Evolutionary conservation across 495 filamentous ascomycete genomes (phyloP), one percentile per base, ranked within the genome.

Genomic region (Xylaria sp.): DNA sequence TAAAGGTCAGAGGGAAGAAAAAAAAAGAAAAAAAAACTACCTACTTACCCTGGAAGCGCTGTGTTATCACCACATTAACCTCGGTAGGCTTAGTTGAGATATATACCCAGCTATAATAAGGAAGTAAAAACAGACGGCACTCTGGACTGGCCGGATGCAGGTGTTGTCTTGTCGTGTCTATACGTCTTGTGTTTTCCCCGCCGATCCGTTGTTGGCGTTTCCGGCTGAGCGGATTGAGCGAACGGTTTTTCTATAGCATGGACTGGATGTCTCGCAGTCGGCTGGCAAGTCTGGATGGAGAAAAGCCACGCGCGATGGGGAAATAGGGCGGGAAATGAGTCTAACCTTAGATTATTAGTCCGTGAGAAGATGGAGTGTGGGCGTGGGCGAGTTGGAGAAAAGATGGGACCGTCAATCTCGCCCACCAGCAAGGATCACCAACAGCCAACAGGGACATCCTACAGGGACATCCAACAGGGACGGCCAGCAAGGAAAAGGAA

Each of bases 371-470:
- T 24, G 35, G 37, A 6, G 59, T 24, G 48, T 44, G 35, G 44
- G 24, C 11, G 37, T 57, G 50, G 44, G 24, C 11, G 37, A 68
- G 40, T 68, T 68, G 66, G 66, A 68, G 66, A 68, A 68, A 68
- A 68, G 52, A 61, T 68, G 66, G 66, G 53, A 31, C 52, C 43
- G 37, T 40, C 52, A 68, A 61, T 61, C 53, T 58, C 41, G 37
- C 53, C 66, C 53, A 61, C 66, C 52, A 68, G n/a, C 64, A 67
- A 55, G 63, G 48, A 41, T 33, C 40, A n/a, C 43, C 62, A 65
- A 41, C 55, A 29, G 15, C 2, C n/a, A 53, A 19, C 19, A 26
- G 4, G n/a, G 9, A 53, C n/a, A n/a, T n/a, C n/a, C n/a, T n/a
- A n/a, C n/a, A n/a, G n/a, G n/a, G n/a, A 41, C 55, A 29, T 1